Percentiles rank a stretch among this genome's conserved stretches.
These are phyloP conservation scores for Meripilus lineatus DNA, from an alignment of 1,284 basidiomycete genomes.

Conservation along the genomic window DNA sequence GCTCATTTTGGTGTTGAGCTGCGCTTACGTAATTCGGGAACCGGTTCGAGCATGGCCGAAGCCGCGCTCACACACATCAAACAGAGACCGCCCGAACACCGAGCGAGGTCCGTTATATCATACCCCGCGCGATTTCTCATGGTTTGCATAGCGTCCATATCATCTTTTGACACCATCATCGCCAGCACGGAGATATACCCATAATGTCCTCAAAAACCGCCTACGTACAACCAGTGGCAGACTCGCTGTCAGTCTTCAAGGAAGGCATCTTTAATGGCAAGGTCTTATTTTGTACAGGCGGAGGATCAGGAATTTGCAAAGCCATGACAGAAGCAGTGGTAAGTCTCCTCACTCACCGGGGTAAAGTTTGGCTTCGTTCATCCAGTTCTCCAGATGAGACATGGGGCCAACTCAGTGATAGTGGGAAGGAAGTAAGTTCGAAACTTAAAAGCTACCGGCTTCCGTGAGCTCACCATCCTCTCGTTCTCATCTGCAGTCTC, in stretches of 20 bases:
- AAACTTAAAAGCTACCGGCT: neutral
- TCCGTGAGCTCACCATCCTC: conserved; percentile 2
- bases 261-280: conserved; percentile 86
- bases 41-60: too few relatives aligned
- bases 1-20: too few relatives aligned
- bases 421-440: conserved; percentile 79
- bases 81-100: too few relatives aligned
- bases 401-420: conserved; percentile 81
- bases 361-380: conserved; percentile 5
- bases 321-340: conserved; percentile 82
- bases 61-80: too few relatives aligned
- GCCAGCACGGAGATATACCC: too few relatives aligned
- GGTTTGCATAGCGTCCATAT: too few relatives aligned
- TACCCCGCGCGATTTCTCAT: too few relatives aligned
- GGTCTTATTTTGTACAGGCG: conserved; percentile 91
- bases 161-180: too few relatives aligned
- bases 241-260: conserved; percentile 67
- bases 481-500: conserved; percentile 40
- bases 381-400: conserved; percentile 59
- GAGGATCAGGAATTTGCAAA: conserved; percentile 89
- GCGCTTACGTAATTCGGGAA: too few relatives aligned
- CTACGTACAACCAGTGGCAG: conserved; percentile 24
- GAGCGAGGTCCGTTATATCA: too few relatives aligned
- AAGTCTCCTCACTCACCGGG: conserved; percentile 21
- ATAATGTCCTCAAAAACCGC: too few relatives aligned